Percentiles rank a stretch among this genome's conserved stretches.
Conservation (phyloP, 768 basidiomycete species). For the Phylloporus sp. region DNA sequence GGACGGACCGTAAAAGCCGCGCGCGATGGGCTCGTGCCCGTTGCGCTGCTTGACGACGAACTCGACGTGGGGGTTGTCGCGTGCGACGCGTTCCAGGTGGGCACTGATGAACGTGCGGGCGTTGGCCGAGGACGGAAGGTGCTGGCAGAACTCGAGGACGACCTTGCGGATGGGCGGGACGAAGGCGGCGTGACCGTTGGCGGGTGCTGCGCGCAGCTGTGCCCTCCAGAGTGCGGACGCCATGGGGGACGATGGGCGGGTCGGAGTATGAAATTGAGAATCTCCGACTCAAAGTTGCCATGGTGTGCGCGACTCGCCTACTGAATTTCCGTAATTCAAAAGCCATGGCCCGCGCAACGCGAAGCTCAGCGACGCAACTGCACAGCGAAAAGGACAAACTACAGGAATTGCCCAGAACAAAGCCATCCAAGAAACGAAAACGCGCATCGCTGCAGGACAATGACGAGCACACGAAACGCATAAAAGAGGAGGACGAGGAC, state of each 20-base stretch:
- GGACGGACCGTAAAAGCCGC: conserved; percentile 72
- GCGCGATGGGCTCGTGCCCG: conserved; percentile 70
- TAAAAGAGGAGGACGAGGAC: conserved; percentile 33
- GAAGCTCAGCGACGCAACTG: conserved; percentile 47
- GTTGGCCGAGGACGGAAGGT: conserved; percentile 69
- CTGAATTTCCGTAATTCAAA: conserved; percentile 19
- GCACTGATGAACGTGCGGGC: conserved; percentile 66
- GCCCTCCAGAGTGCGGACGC: conserved; percentile 42
- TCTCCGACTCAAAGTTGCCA: conserved; percentile 14
- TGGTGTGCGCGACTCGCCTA: conserved; percentile 20
- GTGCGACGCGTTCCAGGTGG: conserved; percentile 62
- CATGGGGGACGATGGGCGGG: conserved; percentile 21
- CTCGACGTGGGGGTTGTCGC: conserved; percentile 76
- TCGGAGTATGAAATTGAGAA: conserved; percentile 24
- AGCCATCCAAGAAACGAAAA: conserved; percentile 60
- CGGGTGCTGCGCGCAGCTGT: conserved; percentile 50
- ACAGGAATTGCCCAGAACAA: conserved; percentile 27
- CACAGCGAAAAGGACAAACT: conserved; percentile 28
- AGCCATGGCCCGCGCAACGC: conserved; percentile 71
- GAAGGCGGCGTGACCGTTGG: conserved; percentile 72
- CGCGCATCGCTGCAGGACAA: conserved; percentile 39
- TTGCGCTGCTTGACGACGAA: conserved; percentile 74
- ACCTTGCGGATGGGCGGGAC: conserved; percentile 78
- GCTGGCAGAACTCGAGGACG: conserved; percentile 85
- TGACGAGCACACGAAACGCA: conserved; percentile 52